Evolutionary conservation across 1,139 yeast genomes (phyloP).

Genomic region (Scheffersomyces insectosa): DNA sequence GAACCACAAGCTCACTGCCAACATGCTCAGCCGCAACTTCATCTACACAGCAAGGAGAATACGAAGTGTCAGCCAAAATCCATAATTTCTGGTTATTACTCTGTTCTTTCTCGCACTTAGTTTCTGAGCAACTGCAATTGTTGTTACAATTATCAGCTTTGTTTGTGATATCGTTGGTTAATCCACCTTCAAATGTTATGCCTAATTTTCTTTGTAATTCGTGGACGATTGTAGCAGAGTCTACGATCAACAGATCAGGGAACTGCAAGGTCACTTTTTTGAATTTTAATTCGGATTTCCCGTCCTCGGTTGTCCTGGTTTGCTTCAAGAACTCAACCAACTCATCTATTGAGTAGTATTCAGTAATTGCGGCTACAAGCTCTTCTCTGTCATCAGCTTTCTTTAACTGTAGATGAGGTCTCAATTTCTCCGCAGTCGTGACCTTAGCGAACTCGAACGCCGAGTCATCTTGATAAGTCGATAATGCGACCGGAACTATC

Average conservation of each 20-base stretch:
- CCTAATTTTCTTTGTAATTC: constrained; percentile 38
- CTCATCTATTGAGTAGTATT: constrained; percentile 55
- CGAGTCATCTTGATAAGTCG: constrained; percentile 59
- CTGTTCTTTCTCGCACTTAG: not conserved
- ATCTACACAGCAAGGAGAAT: constrained; percentile 93
- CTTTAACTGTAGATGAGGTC: constrained; percentile 32
- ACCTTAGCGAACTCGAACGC: constrained; percentile 46
- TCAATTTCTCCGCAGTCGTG: constrained; percentile 10
- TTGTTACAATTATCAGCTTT: not conserved
- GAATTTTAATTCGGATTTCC: constrained; percentile 27
- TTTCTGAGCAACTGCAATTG: not conserved
- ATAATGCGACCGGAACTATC: constrained; percentile 54
- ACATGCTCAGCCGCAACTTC: constrained; percentile 97
- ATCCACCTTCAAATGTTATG: not conserved
- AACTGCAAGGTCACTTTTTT: constrained; percentile 78
- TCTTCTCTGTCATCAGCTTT: constrained; percentile 23
- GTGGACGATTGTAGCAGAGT: constrained; percentile 70
- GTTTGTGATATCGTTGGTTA: not conserved
- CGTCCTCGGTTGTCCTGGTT: constrained; percentile 16
- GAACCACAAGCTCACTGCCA: constrained; percentile 78
- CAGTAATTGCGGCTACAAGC: constrained; percentile 31
- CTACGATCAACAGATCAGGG: constrained; percentile 78
- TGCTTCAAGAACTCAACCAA: constrained; percentile 38
- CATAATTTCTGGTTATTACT: constrained; percentile 43
- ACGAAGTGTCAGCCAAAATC: constrained; percentile 93